Evolutionary conservation across 1,284 basidiomycete species (phyloP).

Genomic region (Schizophyllum commune): DNA sequence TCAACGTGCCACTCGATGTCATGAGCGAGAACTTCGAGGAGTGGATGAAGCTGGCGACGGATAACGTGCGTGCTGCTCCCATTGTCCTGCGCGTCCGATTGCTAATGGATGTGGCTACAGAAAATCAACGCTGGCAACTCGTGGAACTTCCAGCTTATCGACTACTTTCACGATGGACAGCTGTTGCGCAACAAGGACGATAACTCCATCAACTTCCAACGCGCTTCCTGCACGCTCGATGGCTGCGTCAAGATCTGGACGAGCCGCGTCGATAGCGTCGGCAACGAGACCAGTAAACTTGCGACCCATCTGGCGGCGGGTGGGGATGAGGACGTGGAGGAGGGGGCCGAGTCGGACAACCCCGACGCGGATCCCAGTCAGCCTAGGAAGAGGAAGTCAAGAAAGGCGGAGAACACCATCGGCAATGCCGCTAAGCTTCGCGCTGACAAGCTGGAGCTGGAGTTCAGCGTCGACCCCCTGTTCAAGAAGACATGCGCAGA

Average conservation of each 20-base stretch:
- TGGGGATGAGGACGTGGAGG: slow-evolving; percentile 47
- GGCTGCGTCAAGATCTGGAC: slow-evolving; percentile 99
- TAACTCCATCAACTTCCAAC: slow-evolving; percentile 98
- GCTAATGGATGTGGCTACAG: slow-evolving; percentile 32
- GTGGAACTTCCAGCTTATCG: slow-evolving; percentile 97
- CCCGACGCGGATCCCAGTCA: slow-evolving; percentile 52
- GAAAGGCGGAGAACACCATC: slow-evolving; percentile 72
- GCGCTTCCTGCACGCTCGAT: slow-evolving; percentile 94
- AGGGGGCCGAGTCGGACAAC: slow-evolving; percentile 58
- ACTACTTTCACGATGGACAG: slow-evolving; percentile 99
- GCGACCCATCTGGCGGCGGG: slow-evolving; percentile 84
- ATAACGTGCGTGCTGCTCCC: slow-evolving; percentile 65
- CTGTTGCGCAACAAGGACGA: slow-evolving; percentile 87
- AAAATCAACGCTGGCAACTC: slow-evolving; percentile 99
- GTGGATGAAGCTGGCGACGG: slow-evolving; percentile 99
- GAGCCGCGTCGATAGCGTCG: slow-evolving; percentile 93
- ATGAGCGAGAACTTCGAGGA: slow-evolving; percentile 93
- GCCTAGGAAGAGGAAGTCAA: slow-evolving; percentile 55
- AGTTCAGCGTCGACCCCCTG: slow-evolving; percentile 93
- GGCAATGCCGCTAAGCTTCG: slow-evolving; percentile 75
- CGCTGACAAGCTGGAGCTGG: slow-evolving; percentile 90
- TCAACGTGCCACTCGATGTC: slow-evolving; percentile 65
- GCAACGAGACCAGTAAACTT: slow-evolving; percentile 94
- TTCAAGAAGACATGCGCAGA: slow-evolving; percentile 98
- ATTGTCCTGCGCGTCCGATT: not conserved